Conservation (phyloP, 2,329 filamentous ascomycete species). For the Neoscytalidium dimidiatum region DNA sequence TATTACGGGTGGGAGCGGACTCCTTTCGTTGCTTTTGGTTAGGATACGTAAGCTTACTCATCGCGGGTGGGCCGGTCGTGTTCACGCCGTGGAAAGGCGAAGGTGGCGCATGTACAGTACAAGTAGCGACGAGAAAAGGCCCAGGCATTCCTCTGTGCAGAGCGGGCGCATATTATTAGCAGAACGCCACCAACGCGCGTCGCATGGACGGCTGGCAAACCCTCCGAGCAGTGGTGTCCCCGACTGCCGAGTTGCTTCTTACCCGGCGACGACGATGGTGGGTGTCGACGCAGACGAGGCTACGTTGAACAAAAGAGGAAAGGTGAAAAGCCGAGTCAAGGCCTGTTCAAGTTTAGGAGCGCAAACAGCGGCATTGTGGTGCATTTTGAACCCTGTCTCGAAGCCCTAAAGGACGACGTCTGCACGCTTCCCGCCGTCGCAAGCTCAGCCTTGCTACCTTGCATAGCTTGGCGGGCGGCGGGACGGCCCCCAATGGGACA, state of each 20-base stretch:
- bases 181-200: slow-evolving; percentile 5
- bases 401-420: background rate
- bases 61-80: background rate
- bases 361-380: background rate
- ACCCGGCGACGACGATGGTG: background rate
- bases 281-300: background rate
- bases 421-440: background rate
- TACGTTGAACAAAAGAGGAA: background rate
- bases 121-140: background rate
- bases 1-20: background rate
- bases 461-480: too few relatives aligned
- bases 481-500: slow-evolving; percentile 2
- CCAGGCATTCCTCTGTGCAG: background rate
- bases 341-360: background rate
- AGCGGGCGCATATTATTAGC: background rate
- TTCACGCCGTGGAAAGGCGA: background rate
- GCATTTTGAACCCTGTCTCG: background rate
- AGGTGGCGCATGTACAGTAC: background rate
- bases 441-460: background rate
- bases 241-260: background rate
- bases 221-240: background rate
- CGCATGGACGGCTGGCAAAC: background rate
- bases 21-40: background rate
- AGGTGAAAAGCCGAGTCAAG: background rate
- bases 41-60: slow-evolving; percentile 6